Evolutionary conservation across 768 basidiomycete genomes (phyloP).

Genomic region (Rhodotorula toruloides): DNA sequence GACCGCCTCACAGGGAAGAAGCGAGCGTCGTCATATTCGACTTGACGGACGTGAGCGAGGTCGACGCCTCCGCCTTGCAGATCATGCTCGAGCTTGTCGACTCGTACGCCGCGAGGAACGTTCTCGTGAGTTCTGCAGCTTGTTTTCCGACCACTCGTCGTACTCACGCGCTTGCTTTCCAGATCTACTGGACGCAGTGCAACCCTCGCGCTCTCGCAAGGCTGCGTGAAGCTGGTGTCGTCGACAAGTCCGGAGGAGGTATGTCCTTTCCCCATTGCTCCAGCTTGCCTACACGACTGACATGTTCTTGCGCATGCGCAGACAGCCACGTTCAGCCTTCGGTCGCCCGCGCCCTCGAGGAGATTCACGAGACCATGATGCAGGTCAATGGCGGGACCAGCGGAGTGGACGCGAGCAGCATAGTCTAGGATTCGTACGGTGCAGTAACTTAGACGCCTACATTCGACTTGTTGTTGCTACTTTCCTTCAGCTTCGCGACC

Average conservation of each 20-base stretch:
- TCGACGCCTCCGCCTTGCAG: conserved; percentile 65
- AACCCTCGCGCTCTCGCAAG: neutral
- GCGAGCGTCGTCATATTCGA: conserved; percentile 57
- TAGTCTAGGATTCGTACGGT: no score
- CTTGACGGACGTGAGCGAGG: conserved; percentile 80
- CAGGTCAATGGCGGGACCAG: neutral
- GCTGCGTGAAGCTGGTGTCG: conserved; percentile 15
- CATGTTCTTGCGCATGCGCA: neutral
- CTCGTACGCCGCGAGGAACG: conserved; percentile 27
- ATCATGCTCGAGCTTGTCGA: conserved; percentile 39
- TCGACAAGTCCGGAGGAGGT: conserved; percentile 23
- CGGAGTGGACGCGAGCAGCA: no score
- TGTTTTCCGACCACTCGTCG: neutral
- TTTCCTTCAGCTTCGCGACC: no score
- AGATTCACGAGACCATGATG: conserved; percentile 4
- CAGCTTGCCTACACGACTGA: neutral
- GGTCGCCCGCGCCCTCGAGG: conserved; percentile 13
- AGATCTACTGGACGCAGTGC: conserved; percentile 29
- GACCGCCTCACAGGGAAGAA: no score
- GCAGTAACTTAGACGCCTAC: no score
- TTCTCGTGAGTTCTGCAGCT: conserved; percentile 11
- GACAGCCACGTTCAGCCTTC: conserved; percentile 21
- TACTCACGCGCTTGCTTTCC: neutral
- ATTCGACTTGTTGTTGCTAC: no score
- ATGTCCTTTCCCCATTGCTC: neutral